Base-by-base conservation (phyloP, 2,329 filamentous ascomycete species). In the Colletotrichum lupini region DNA sequence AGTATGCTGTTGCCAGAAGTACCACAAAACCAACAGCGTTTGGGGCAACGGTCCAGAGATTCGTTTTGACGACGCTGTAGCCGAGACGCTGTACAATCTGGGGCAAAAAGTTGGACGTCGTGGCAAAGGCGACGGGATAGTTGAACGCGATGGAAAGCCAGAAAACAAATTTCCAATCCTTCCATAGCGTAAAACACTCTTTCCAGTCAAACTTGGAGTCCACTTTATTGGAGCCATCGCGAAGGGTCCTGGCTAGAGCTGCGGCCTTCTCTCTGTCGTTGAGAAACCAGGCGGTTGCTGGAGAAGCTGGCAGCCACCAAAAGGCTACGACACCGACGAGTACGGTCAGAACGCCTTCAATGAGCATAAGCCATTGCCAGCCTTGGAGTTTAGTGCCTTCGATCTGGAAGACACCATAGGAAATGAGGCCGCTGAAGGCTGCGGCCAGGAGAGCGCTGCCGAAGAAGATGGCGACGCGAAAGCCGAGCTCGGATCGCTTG, bases 21-120 rank as follows among this genome's bases (percentile, higher is more conserved):
- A 87, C 78, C 5, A 87, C 76, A 16, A 86, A 86, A 0, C 86
- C 86, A 0, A 85, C 83, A 5, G 84, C 79, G 30, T 88, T 87
- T 0, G 42, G 42, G 19, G 42, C 42, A 8, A 46, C 42, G 6
- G 42, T 46, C 42, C 42, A 46, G 42, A 46, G 42, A 46, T 46
- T 46, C 4, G 42, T 46, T 9, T 46, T 46, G 42, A 46, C 19
- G 42, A 46, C 42, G 8, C 42, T 46, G 42, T 46, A 46, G 16
- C 42, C 42, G 42, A 46, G 42, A n/a, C 42, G 42, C 42, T 46
- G 42, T n/a, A 46, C 42, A 8, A 46, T 46, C 19, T 46, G 42
- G 16, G 42, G 42, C 42, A 46, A 46, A 16, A 46, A 46, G 19
- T 46, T 46, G 42, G 42, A 46, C 7, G 42, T 46, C 6, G 42